These are phyloP conservation scores for Sphagnum magellanicum DNA, from an alignment of 228 moss, liverwort and hornwort species.

Conservation along the genomic window DNA sequence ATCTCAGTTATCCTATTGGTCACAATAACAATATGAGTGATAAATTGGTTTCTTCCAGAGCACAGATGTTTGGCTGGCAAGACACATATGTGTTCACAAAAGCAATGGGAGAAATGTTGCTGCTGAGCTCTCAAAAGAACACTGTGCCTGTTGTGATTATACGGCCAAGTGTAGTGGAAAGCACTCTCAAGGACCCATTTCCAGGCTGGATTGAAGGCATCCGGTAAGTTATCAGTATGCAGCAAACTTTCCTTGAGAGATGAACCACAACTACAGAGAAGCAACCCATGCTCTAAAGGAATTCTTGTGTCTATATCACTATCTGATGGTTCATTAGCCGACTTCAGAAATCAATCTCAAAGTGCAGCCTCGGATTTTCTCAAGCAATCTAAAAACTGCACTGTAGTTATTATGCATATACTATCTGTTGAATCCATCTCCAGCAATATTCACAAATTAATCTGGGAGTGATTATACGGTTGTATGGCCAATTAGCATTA, in stretches of 20 bases:
- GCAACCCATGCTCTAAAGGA: too few species aligned
- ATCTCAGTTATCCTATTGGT: too few species aligned
- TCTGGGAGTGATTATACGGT: too few species aligned
- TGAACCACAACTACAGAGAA: too few species aligned
- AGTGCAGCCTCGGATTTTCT: too few species aligned
- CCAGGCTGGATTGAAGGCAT: slow-evolving; percentile 85
- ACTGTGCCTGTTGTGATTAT: slow-evolving; percentile 61
- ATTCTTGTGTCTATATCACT: background rate
- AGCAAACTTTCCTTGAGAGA: too few species aligned
- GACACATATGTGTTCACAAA: slow-evolving; percentile 81
- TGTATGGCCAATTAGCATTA: too few species aligned
- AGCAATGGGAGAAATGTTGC: slow-evolving; percentile 75
- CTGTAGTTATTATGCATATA: too few species aligned
- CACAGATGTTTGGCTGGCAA: slow-evolving; percentile 77
- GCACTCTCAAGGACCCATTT: slow-evolving; percentile 63
- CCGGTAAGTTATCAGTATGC: slow-evolving; percentile 25
- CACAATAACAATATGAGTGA: too few species aligned
- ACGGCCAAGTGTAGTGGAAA: slow-evolving; percentile 82
- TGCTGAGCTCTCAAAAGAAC: slow-evolving; percentile 34
- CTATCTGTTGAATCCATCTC: too few species aligned
- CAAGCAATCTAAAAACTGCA: too few species aligned
- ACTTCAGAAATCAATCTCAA: background rate
- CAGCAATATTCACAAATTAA: too few species aligned
- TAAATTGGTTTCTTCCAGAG: slow-evolving; percentile 26
- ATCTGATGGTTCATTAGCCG: background rate